Evolutionary conservation across 345 rosid species (phyloP).

Genomic region (Balakata baccata): DNA sequence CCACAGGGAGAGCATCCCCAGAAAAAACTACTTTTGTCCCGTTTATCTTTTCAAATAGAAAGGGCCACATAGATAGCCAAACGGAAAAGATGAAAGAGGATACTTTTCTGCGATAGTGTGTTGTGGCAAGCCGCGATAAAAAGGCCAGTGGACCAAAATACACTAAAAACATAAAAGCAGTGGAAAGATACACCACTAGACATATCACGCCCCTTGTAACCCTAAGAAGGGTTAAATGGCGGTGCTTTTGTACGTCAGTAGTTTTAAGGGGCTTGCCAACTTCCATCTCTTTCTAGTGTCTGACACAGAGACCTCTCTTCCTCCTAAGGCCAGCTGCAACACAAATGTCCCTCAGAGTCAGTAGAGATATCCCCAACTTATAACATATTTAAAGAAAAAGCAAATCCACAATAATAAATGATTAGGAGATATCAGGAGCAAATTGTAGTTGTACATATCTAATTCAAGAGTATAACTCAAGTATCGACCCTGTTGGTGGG

Average conservation of each 20-base stretch:
- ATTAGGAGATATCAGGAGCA: not conserved
- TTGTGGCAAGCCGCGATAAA: constrained; percentile 40
- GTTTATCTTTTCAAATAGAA: constrained; percentile 69
- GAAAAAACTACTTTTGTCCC: constrained; percentile 63
- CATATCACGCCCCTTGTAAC: constrained; percentile 59
- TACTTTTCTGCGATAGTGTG: constrained; percentile 52
- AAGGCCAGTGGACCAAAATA: constrained; percentile 55
- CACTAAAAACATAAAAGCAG: constrained; percentile 62
- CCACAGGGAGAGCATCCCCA: constrained; percentile 52
- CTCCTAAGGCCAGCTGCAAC: constrained; percentile 34
- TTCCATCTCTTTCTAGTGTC: constrained; percentile 46
- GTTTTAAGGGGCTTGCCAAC: constrained; percentile 36
- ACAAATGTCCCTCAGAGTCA: constrained; percentile 26
- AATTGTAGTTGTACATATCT: not conserved
- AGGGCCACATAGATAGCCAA: constrained; percentile 86
- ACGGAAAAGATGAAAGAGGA: constrained; percentile 55
- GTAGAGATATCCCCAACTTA: constrained; percentile 10
- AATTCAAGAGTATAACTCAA: not conserved
- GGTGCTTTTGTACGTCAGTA: constrained; percentile 44
- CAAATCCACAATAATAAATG: not conserved
- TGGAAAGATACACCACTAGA: constrained; percentile 56
- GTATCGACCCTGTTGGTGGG: not conserved
- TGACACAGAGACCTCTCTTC: constrained; percentile 12
- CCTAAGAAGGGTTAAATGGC: constrained; percentile 57
- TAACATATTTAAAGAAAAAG: not conserved